Percentiles rank a stretch among this genome's conserved stretches.
phyloP scores from a whole-genome alignment of 495 filamentous ascomycete species.

The Clavariopsis aquatica region DNA sequence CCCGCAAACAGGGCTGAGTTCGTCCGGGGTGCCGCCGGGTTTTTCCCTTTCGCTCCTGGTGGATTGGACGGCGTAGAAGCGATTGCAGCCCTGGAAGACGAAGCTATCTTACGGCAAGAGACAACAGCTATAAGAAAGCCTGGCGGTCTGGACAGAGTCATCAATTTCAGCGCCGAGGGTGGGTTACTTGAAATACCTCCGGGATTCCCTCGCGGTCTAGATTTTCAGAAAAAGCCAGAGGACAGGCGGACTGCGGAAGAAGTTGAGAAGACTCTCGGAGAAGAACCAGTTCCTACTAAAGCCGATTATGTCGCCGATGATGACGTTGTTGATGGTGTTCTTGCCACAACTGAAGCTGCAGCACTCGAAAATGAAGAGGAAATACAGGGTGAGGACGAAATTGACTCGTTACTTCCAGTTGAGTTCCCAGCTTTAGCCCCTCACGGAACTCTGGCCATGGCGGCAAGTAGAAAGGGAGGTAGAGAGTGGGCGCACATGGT shows the following conservation, averaged over 20 bases:
- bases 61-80: constrained; percentile 87
- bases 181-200: constrained; percentile 81
- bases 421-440: constrained; percentile 93
- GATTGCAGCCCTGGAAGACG: constrained; percentile 71
- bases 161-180: constrained; percentile 73
- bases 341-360: constrained; percentile 19
- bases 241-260: constrained; percentile 65
- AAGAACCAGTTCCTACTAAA: constrained; percentile 57
- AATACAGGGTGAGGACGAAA: constrained; percentile 70
- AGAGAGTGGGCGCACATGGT: constrained; percentile 98
- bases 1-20: constrained; percentile 88
- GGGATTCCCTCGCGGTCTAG: constrained; percentile 76
- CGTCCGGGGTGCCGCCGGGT: constrained; percentile 91
- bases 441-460: constrained; percentile 69
- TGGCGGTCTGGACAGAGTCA: constrained; percentile 69
- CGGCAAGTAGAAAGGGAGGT: constrained; percentile 69
- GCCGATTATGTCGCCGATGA: constrained; percentile 52
- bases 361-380: constrained; percentile 41
- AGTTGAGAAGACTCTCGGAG: constrained; percentile 70
- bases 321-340: constrained; percentile 43
- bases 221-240: constrained; percentile 64
- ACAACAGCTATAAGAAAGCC: constrained; percentile 44
- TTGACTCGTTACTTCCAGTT: constrained; percentile 84
- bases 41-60: constrained; percentile 93
- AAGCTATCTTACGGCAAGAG: constrained; percentile 49